phyloP scores from a whole-genome alignment of 345 rosid genomes.

The Arabidopsis arenosa region DNA sequence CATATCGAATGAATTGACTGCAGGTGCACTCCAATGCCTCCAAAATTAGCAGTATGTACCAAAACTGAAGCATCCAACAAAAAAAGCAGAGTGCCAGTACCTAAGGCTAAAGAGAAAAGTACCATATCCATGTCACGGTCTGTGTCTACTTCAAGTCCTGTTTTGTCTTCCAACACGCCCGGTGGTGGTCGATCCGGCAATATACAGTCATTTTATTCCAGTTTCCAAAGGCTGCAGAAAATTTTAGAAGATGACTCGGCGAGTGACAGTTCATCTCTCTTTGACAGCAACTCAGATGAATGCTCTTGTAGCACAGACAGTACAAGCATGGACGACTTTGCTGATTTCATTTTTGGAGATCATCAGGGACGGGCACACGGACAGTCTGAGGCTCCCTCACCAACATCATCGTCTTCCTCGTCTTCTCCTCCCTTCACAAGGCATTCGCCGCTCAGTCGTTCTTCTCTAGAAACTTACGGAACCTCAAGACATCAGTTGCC shows the following conservation, averaged over 20 bases:
- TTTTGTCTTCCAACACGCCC: constrained; percentile 46
- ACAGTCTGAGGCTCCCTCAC: constrained; percentile 63
- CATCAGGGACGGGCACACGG: constrained; percentile 55
- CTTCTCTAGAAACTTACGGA: constrained; percentile 41
- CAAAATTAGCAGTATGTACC: constrained; percentile 52
- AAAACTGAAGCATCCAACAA: constrained; percentile 43
- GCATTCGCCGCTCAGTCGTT: constrained; percentile 46
- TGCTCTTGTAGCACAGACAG: constrained; percentile 90
- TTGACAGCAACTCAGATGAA: constrained; percentile 87
- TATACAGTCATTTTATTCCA: constrained; percentile 68
- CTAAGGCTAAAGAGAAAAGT: constrained; percentile 46
- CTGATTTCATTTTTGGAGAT: constrained; percentile 73
- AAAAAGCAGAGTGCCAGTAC: constrained; percentile 44
- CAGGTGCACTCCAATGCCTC: constrained; percentile 82
- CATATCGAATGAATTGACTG: constrained; percentile 21
- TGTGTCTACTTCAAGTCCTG: constrained; percentile 41
- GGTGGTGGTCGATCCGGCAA: constrained; percentile 45
- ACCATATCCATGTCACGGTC: constrained; percentile 43
- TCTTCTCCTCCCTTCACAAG: constrained; percentile 61
- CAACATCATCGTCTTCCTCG: constrained; percentile 58
- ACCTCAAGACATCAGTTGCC: constrained; percentile 41
- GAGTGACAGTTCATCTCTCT: constrained; percentile 83
- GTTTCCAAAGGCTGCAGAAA: constrained; percentile 63
- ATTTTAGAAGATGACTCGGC: constrained; percentile 82
- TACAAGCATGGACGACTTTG: constrained; percentile 73